Base-by-base conservation (phyloP, 2,329 filamentous ascomycete genomes). In the Paecilomyces fulvus region DNA sequence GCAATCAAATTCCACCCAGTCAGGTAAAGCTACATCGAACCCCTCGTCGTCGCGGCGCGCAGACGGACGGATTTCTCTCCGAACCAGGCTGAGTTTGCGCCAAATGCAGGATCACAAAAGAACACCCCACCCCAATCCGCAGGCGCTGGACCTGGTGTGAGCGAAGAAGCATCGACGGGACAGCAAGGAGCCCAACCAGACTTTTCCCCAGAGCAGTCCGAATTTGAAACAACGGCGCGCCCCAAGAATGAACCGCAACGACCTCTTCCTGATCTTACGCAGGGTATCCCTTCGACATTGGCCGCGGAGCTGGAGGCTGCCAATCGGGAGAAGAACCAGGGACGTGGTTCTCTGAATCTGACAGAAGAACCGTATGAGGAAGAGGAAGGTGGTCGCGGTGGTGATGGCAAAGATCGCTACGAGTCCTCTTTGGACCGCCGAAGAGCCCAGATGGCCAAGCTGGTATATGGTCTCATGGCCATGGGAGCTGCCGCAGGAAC, bases 211-310 rank as follows among this genome's bases (percentile, higher is more conserved):
- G 63, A 65, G 14, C 70, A 78, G 64, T 65, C 70, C 33, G 67
- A 73, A 63, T 61, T 70, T 28, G 67, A 69, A 68, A 75, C 59
- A 66, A 75, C 63, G 59, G 65, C 54, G 28, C 61, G 60, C 49
- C 59, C 61, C 37, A 59, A 66, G 49, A 59, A 67, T 48, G 59
- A 51, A 63, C 78, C 84, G 23, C 79, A 83, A 54, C 81, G 86
- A 65, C 86, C 89, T 54, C 83, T 96, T 11, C 92, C 92, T 54
- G 92, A 97, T 70, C 80, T 97, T 49, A 94, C 90, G n/a, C 87
- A 92, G 67, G 92, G 92, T 61, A 95, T 97, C 60, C 92, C 92
- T 0, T 96, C 92, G 1, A 96, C 92, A 0, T 81, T 96, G 55
- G 89, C 87, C 56, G 86, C 86, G 58, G 92, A 96, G 74, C 82